phyloP scores from a whole-genome alignment of 2,329 filamentous ascomycete species.

The Claviceps lovelessii region DNA sequence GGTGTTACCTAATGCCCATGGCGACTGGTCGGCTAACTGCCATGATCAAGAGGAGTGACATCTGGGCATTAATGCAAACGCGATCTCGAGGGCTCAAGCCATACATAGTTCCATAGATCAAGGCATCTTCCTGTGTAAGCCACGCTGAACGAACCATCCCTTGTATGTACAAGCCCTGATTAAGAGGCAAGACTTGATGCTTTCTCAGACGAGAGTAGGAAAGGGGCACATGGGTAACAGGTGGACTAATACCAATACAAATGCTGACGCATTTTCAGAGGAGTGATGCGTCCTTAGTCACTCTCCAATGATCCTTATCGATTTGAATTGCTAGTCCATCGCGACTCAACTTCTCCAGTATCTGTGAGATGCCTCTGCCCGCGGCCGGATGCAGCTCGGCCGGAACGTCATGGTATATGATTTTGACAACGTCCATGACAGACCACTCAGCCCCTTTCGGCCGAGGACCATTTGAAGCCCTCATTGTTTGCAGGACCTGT shows the following conservation, averaged over 20 bases:
- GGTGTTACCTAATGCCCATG: not conserved
- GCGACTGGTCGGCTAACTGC: not conserved
- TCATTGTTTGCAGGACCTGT: conserved; percentile 56
- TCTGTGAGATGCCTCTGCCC: conserved; percentile 59
- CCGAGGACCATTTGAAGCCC: conserved; percentile 20
- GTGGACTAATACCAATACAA: too few relatives aligned
- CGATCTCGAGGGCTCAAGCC: too few relatives aligned
- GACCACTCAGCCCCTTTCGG: conserved; percentile 36
- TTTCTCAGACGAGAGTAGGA: too few relatives aligned
- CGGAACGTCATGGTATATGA: conserved; percentile 71
- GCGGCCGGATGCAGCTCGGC: conserved; percentile 64
- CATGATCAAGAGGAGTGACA: too few relatives aligned
- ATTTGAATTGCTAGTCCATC: conserved; percentile 51
- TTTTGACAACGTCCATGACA: conserved; percentile 69
- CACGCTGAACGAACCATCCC: too few relatives aligned
- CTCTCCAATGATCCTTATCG: conserved; percentile 19
- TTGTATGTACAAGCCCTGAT: too few relatives aligned
- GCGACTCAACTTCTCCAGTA: conserved; percentile 60
- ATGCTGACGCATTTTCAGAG: conserved; percentile 7
- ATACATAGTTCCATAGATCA: too few relatives aligned
- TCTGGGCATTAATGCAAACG: too few relatives aligned
- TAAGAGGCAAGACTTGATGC: too few relatives aligned
- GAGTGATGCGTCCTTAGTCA: conserved; percentile 12
- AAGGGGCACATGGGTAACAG: too few relatives aligned
- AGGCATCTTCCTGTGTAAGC: too few relatives aligned